Conservation (phyloP, 164 flowering plant species). For the Stephania yunnanensis region DNA sequence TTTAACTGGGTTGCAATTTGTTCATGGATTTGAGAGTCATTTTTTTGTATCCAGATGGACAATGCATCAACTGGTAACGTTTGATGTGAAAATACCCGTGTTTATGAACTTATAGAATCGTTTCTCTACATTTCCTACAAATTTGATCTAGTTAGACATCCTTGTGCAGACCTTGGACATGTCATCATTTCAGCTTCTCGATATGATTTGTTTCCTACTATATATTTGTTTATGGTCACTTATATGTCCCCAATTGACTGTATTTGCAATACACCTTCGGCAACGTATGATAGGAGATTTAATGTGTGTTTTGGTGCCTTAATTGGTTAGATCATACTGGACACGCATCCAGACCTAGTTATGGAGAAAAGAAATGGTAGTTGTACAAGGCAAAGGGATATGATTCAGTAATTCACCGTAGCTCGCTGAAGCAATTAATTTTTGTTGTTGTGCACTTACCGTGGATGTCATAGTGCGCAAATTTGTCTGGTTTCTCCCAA, state of each 20-base stretch:
- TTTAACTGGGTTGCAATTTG: slow-evolving; percentile 83
- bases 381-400: not conserved
- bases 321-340: not conserved
- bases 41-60: slow-evolving; percentile 90
- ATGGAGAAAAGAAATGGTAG: not conserved
- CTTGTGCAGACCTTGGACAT: not conserved
- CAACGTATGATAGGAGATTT: not conserved
- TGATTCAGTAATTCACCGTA: not conserved
- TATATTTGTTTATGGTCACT: not conserved
- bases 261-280: too few relatives aligned
- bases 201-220: not conserved
- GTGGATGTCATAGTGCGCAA: not conserved
- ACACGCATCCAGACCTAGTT: not conserved
- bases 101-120: not conserved
- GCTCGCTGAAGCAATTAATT: too few relatives aligned
- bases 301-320: not conserved
- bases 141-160: not conserved
- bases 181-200: not conserved
- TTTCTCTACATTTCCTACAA: too few relatives aligned
- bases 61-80: slow-evolving; percentile 90
- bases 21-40: slow-evolving; percentile 70
- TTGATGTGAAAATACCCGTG: not conserved
- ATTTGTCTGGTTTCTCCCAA: not conserved
- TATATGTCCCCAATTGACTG: too few relatives aligned
- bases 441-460: too few relatives aligned